Evolutionary conservation across 1,139 yeast species (phyloP), one percentile per base, ranked within the genome.

Genomic region (Pichia sorboxylosa): DNA sequence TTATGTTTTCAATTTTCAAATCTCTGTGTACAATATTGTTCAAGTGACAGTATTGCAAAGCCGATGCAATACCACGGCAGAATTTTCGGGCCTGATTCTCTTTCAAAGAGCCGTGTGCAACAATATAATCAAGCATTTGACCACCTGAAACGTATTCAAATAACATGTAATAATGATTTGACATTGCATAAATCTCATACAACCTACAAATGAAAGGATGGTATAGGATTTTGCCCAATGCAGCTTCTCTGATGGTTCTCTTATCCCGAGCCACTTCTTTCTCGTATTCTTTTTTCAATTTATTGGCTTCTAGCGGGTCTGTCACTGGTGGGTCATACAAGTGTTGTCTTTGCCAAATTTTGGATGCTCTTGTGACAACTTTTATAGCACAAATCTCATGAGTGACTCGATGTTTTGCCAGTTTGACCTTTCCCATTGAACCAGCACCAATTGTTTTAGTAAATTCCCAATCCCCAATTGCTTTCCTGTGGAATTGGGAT

Each of bases 101-200:
- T 55, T 87, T 84, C 46, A 92, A 64, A 5, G 93, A 79, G 2
- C 98, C 98, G 57, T 92, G 98, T 22, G 94, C 80, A 41, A 92
- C 95, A 44, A 92, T 92, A 55, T 90, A 90, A 60, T 92, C 99
- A 42, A 92, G 70, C 84, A 92, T 75, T 58, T 92, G 98, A 24
- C 98, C 98, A 26, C 98, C 99, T 27, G 92, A 82, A 16, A 92
- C 94, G 51, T 85, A 90, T 55, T 92, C 99, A 57, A 90, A 90
- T 36, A 92, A 66, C 94, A 92, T 85, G 59, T 92, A 92, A 58
- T 82, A 90, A 54, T 92, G 98, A 45, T 85, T 84, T 9, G 96
- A 82, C 96, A 90, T 87, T 18, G 94, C 82, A 40, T 85, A 85
- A 68, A 90, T 84, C 57, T 90, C 98, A 56, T 83, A 84, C 33